Conservation (phyloP, 108 stramenopile species). For the Seminavis robusta region DNA sequence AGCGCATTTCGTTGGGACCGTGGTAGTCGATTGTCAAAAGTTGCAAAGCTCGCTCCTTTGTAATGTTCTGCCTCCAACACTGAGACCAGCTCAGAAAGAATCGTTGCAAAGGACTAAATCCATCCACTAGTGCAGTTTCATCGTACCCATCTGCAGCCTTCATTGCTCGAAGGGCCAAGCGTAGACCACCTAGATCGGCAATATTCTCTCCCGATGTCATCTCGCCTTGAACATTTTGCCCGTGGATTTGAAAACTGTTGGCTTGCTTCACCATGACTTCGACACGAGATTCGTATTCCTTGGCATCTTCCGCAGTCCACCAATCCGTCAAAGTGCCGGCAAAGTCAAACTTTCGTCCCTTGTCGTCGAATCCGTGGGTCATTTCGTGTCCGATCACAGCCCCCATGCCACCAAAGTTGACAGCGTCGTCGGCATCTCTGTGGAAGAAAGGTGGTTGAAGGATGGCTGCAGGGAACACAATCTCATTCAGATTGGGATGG, state of each 20-base stretch:
- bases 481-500: conserved; percentile 63
- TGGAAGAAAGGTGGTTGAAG: conserved; percentile 84
- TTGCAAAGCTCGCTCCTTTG: conserved; percentile 69
- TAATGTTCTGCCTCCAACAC: conserved; percentile 74
- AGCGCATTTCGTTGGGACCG: conserved; percentile 77
- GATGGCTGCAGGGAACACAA: conserved; percentile 87
- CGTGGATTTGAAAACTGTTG: conserved; percentile 60
- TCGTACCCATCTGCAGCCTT: conserved; percentile 28
- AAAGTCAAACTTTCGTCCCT: conserved; percentile 79
- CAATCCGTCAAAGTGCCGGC: conserved; percentile 80
- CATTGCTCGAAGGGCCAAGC: conserved; percentile 55
- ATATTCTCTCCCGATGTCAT: conserved; percentile 82
- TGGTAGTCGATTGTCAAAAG: conserved; percentile 82
- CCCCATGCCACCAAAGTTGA: conserved; percentile 80
- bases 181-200: conserved; percentile 73
- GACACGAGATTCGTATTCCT: conserved; percentile 66
- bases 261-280: conserved; percentile 80
- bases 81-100: conserved; percentile 79
- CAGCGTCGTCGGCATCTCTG: conserved; percentile 68
- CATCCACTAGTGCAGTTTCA: conserved; percentile 32
- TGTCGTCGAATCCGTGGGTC: conserved; percentile 85
- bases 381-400: conserved; percentile 87
- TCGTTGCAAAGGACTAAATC: conserved; percentile 64
- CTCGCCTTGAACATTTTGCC: conserved; percentile 55
- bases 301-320: conserved; percentile 72